phyloP scores from a whole-genome alignment of 257 asterid genomes.

The Solanum rostratum region DNA sequence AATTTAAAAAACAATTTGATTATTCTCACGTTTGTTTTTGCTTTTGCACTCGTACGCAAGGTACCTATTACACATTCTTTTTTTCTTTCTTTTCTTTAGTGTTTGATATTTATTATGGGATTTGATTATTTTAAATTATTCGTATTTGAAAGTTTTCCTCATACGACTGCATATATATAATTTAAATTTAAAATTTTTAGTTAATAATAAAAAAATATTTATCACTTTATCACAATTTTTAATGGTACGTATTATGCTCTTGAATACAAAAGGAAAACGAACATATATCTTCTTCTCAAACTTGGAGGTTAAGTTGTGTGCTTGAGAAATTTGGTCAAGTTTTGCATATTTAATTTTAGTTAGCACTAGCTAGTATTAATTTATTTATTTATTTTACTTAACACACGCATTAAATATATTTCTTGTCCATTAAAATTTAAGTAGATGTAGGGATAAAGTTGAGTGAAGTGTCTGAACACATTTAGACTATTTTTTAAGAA shows the following conservation, averaged over 20 bases:
- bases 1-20: neutral
- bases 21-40: neutral
- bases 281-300: neutral
- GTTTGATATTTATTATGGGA: neutral
- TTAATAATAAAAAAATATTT: too few relatives aligned
- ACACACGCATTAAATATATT: too few relatives aligned
- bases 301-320: neutral
- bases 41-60: neutral
- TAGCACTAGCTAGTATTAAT: neutral
- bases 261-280: neutral
- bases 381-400: neutral
- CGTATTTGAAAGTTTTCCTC: rapidly evolving
- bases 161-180: too few relatives aligned
- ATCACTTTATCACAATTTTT: too few relatives aligned
- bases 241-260: neutral
- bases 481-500: too few relatives aligned
- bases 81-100: too few relatives aligned
- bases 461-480: too few relatives aligned
- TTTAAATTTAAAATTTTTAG: too few relatives aligned
- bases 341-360: neutral
- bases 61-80: neutral
- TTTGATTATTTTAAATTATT: too few relatives aligned
- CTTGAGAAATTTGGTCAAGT: neutral
- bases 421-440: too few relatives aligned
- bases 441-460: too few relatives aligned